These are phyloP conservation scores for Canariomyces notabilis DNA, from an alignment of 2,329 filamentous ascomycete species.

Conservation along the genomic window DNA sequence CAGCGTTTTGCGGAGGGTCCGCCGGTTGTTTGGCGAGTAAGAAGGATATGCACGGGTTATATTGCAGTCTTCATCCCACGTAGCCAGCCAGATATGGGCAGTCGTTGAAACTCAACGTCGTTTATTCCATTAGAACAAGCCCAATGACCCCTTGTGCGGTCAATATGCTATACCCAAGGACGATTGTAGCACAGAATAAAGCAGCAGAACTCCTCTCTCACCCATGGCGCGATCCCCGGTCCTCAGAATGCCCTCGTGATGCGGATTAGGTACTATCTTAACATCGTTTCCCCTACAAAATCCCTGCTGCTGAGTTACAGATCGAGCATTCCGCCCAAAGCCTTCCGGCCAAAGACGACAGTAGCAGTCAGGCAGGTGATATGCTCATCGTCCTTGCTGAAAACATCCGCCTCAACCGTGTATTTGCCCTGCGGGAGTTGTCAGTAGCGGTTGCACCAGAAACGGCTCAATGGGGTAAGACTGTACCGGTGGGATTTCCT, in stretches of 20 bases:
- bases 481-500: constrained; percentile 82
- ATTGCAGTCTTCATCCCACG: background rate
- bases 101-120: constrained; percentile 1
- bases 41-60: background rate
- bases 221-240: constrained; percentile 2
- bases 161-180: constrained; percentile 7
- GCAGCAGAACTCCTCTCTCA: constrained; percentile 2
- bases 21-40: constrained; percentile 63
- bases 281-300: background rate
- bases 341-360: constrained; percentile 53
- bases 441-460: constrained; percentile 19
- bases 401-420: constrained; percentile 81
- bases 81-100: background rate
- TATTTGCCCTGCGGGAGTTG: constrained; percentile 67
- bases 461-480: background rate
- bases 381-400: constrained; percentile 63
- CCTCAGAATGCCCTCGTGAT: background rate
- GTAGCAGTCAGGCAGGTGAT: constrained; percentile 83
- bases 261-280: constrained; percentile 14
- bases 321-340: constrained; percentile 36
- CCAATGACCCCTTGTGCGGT: constrained; percentile 7
- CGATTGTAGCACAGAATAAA: constrained; percentile 2
- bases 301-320: constrained; percentile 31
- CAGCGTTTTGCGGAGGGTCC: constrained; percentile 85
- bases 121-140: constrained; percentile 4